A percentile compares a stretch with the other conserved stretches of the same genome.
These are phyloP conservation scores for Candida lessepsii DNA, from an alignment of 805 yeast species.

Conservation along the genomic window DNA sequence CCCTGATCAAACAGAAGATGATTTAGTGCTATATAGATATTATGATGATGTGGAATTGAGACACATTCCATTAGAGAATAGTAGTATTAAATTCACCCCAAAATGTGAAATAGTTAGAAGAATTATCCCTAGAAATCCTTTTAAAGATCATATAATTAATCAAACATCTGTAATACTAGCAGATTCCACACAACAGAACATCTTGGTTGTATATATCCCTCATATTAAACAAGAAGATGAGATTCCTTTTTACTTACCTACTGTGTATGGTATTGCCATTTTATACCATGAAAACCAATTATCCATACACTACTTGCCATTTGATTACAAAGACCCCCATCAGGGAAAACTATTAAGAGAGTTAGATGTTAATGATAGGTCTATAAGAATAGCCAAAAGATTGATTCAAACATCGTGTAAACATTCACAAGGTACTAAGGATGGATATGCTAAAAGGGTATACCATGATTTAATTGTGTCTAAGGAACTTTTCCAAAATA, in stretches of 20 bases:
- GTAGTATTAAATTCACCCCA: conserved; percentile 26
- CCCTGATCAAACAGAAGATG: conserved; percentile 24
- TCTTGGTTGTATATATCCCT: conserved; percentile 73
- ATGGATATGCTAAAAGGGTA: conserved; percentile 85
- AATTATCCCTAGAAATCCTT: conserved; percentile 88
- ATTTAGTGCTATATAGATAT: conserved; percentile 29
- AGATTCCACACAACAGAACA: conserved; percentile 30
- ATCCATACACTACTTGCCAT: conserved; percentile 78
- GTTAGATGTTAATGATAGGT: conserved; percentile 53
- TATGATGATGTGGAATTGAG: conserved; percentile 34
- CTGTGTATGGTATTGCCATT: conserved; percentile 75
- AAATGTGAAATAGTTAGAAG: conserved; percentile 67
- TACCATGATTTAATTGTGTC: conserved; percentile 85
- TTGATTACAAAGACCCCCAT: conserved; percentile 23
- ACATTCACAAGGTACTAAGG: conserved; percentile 80
- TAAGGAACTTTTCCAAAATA: conserved; percentile 77
- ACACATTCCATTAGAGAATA: conserved; percentile 24
- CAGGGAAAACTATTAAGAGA: conserved; percentile 22
- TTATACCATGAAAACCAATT: conserved; percentile 46
- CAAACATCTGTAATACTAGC: conserved; percentile 69
- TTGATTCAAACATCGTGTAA: conserved; percentile 75
- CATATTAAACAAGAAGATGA: conserved; percentile 60
- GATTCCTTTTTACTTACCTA: conserved; percentile 88
- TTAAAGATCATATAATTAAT: conserved; percentile 75
- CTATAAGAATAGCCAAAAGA: conserved; percentile 78